Evolutionary conservation across 2,329 filamentous ascomycete genomes (phyloP).

Genomic region (Fusarium sp.): DNA sequence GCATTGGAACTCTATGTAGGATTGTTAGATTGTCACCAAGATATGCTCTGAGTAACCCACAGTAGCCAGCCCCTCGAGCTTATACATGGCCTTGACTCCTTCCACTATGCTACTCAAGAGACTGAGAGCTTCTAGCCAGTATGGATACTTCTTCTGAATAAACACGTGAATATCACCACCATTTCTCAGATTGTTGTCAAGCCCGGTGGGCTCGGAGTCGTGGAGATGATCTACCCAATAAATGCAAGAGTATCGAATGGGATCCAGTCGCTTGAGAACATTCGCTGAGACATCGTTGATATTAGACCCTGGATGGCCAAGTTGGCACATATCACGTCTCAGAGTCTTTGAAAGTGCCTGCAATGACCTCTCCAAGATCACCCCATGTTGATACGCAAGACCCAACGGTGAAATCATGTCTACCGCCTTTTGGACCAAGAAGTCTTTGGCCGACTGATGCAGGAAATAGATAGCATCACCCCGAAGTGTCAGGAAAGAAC

Average conservation of each 20-base stretch:
- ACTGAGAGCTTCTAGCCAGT: neutral
- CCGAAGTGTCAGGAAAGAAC: rapidly evolving
- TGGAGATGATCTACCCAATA: neutral
- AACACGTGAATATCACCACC: rapidly evolving
- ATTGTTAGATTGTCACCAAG: rapidly evolving
- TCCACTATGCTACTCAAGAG: rapidly evolving
- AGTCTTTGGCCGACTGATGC: neutral
- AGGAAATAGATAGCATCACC: rapidly evolving
- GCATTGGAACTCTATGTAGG: rapidly evolving
- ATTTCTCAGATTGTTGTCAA: rapidly evolving
- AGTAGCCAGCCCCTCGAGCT: rapidly evolving
- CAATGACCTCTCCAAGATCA: rapidly evolving
- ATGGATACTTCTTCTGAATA: rapidly evolving
- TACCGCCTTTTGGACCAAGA: rapidly evolving
- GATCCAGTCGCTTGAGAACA: rapidly evolving
- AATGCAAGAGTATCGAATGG: neutral
- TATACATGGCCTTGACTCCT: rapidly evolving
- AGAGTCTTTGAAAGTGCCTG: rapidly evolving
- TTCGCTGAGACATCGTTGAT: rapidly evolving
- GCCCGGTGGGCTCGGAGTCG: rapidly evolving
- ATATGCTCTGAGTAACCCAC: rapidly evolving
- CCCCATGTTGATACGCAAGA: rapidly evolving
- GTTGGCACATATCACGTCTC: rapidly evolving
- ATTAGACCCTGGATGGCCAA: rapidly evolving
- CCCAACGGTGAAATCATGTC: rapidly evolving